Conservation (phyloP, 306 rosid species). For the Carpinus fangiana region DNA sequence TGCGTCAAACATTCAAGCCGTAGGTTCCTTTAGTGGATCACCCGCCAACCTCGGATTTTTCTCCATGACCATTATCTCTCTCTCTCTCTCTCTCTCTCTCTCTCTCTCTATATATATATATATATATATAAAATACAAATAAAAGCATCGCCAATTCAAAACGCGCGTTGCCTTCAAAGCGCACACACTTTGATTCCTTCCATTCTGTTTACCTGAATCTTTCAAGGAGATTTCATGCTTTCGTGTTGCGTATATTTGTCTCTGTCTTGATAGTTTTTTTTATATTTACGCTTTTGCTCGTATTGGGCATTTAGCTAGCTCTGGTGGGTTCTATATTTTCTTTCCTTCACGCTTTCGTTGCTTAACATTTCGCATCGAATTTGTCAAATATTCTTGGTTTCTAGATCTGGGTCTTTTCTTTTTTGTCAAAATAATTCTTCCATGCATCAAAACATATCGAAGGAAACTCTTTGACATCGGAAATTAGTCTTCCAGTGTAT, state of each 20-base stretch:
- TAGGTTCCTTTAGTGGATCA: constrained; percentile 39
- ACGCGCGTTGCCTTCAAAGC: neutral
- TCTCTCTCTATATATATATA: neutral
- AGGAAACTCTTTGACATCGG: neutral
- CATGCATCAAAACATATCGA: neutral
- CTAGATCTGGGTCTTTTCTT: constrained; percentile 3
- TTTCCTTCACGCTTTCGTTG: neutral
- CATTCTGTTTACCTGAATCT: neutral
- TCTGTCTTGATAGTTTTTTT: neutral
- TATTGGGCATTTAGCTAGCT: neutral
- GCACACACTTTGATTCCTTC: constrained; percentile 12
- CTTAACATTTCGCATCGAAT: constrained; percentile 2
- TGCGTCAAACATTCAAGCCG: constrained; percentile 29
- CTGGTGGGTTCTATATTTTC: neutral
- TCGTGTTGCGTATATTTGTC: neutral
- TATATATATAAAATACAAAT: constrained; percentile 10
- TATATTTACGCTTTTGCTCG: neutral
- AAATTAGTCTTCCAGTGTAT: neutral
- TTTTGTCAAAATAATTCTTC: neutral
- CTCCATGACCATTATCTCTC: constrained; percentile 15
- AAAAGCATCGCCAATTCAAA: constrained; percentile 9
- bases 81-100: constrained; percentile 7
- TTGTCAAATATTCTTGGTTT: constrained; percentile 8
- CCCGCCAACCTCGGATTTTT: constrained; percentile 65
- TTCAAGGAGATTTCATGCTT: neutral